Evolutionary conservation across 2,329 filamentous ascomycete species (phyloP).

Genomic region (Aphanocladium album): DNA sequence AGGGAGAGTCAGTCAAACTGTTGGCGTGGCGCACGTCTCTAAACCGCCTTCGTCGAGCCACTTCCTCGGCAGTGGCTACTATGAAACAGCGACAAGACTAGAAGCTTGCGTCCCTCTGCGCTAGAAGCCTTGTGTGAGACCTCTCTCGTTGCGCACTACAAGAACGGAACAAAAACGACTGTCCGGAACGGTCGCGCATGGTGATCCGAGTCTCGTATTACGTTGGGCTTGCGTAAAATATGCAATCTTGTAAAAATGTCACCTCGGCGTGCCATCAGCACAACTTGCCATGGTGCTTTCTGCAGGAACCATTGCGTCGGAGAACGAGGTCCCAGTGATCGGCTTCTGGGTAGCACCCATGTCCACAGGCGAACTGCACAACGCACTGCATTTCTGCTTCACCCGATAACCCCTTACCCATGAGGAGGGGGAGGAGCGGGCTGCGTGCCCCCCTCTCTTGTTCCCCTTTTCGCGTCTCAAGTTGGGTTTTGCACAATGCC

Average conservation of each 20-base stretch:
- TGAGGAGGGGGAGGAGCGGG: not conserved
- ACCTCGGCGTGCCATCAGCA: not conserved
- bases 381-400: not conserved
- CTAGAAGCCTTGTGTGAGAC: not conserved
- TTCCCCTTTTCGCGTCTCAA: not conserved
- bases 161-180: not conserved
- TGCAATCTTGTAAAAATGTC: not conserved
- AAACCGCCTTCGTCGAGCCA: not conserved
- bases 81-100: not conserved
- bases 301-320: not conserved
- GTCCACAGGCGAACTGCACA: not conserved
- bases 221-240: not conserved
- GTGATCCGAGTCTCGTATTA: not conserved
- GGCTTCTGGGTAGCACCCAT: not conserved
- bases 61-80: not conserved
- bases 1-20: not conserved
- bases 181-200: not conserved
- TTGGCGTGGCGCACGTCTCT: not conserved
- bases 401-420: not conserved
- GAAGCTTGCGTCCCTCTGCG: not conserved
- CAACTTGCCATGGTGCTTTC: not conserved
- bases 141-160: not conserved
- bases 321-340: not conserved
- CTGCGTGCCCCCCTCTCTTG: not conserved
- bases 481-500: not conserved